A percentile compares a stretch with the other conserved stretches of the same genome.
These are phyloP conservation scores for Phyllosticta ampelicida DNA, from an alignment of 2,329 filamentous ascomycete genomes.

Conservation along the genomic window DNA sequence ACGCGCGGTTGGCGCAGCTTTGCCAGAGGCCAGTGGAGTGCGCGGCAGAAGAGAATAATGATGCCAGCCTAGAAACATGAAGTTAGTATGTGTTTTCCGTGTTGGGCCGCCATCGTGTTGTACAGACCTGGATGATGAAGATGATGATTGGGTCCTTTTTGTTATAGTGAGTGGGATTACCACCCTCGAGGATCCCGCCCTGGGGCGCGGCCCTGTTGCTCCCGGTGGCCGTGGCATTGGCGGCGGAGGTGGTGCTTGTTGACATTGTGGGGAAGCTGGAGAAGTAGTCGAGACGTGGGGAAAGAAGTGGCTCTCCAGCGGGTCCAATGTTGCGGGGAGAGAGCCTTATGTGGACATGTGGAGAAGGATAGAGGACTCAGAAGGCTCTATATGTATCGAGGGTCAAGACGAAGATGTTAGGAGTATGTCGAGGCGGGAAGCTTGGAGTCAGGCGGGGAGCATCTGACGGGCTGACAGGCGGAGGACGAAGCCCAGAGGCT, in stretches of 20 bases:
- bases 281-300: background rate
- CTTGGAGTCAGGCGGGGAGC: background rate
- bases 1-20: slow-evolving; percentile 70
- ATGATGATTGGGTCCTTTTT: slow-evolving; percentile 60
- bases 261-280: background rate
- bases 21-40: slow-evolving; percentile 66
- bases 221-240: slow-evolving; percentile 6
- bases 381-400: background rate
- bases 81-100: background rate
- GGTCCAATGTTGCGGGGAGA: background rate
- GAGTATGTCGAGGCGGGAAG: background rate
- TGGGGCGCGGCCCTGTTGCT: slow-evolving; percentile 39
- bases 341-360: background rate
- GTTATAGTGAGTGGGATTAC: slow-evolving; percentile 58
- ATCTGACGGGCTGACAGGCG: background rate
- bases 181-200: slow-evolving; percentile 60
- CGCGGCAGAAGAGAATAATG: slow-evolving; percentile 63
- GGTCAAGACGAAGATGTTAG: background rate
- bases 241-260: slow-evolving; percentile 4
- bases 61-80: slow-evolving; percentile 50
- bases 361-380: background rate
- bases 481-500: background rate
- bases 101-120: slow-evolving; percentile 4
- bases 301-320: background rate
- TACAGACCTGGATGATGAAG: slow-evolving; percentile 61